Conservation (phyloP, 2,329 filamentous ascomycete species). For the Aspergillus chevalieri region DNA sequence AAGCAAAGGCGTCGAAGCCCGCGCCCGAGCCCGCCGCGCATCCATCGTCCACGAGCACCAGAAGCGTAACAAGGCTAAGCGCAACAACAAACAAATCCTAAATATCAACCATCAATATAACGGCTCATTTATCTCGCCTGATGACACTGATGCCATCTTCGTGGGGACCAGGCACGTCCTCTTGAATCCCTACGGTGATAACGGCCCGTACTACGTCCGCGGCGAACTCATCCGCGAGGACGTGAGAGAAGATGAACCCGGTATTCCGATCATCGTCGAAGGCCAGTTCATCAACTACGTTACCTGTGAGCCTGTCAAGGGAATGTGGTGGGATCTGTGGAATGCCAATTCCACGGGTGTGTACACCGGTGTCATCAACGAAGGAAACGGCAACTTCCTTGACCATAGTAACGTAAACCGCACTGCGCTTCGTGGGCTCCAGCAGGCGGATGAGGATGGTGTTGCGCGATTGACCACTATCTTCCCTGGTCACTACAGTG, state of each 20-base stretch:
- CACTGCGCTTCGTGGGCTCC: constrained; percentile 41
- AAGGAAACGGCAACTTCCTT: constrained; percentile 6
- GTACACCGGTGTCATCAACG: neutral
- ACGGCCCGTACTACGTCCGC: neutral
- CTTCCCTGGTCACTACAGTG: constrained; percentile 36
- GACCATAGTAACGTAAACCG: constrained; percentile 21
- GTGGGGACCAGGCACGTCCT: neutral
- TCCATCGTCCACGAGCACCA: neutral
- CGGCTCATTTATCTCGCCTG: neutral
- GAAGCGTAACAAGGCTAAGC: neutral
- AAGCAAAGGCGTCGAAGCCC: neutral
- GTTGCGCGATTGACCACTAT: constrained; percentile 41
- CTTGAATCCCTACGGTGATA: neutral
- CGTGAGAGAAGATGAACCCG: neutral
- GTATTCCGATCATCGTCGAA: neutral
- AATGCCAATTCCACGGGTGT: neutral
- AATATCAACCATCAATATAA: neutral
- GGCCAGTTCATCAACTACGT: neutral
- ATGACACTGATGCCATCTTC: neutral
- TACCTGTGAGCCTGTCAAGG: neutral
- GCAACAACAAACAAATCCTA: neutral
- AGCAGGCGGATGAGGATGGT: constrained; percentile 38
- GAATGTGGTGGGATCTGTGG: neutral
- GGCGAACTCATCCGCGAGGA: neutral
- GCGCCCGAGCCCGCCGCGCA: neutral